A percentile compares a stretch with the other conserved stretches of the same genome.
Conservation (phyloP, 306 rosid genomes). For the Chamaecrista fasciculata region DNA sequence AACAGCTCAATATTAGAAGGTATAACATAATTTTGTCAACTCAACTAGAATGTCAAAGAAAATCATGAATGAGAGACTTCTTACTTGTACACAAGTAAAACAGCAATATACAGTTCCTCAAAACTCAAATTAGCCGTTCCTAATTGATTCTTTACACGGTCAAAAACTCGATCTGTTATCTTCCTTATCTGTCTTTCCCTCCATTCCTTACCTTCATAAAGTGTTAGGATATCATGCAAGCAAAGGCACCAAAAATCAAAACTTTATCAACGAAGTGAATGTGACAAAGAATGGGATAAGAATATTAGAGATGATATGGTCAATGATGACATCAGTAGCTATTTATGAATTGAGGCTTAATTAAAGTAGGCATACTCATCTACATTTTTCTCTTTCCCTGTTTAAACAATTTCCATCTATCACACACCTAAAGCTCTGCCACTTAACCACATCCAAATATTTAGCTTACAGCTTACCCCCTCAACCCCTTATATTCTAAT, state of each 20-base stretch:
- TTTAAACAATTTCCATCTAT: no score
- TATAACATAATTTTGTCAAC: conserved; percentile 7
- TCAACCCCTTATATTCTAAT: no score
- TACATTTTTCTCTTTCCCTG: no score
- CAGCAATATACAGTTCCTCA: conserved; percentile 81
- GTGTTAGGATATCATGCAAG: not conserved
- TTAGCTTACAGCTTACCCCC: no score
- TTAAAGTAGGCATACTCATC: not conserved
- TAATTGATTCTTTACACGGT: conserved; percentile 32
- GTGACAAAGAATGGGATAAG: not conserved
- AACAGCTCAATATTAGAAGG: conserved; percentile 12
- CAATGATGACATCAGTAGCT: not conserved
- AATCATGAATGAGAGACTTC: conserved; percentile 23
- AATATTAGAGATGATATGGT: not conserved
- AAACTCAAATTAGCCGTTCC: conserved; percentile 45
- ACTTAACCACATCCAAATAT: no score
- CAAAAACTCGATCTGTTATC: conserved; percentile 62
- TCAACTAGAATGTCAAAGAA: not conserved
- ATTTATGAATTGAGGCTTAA: not conserved
- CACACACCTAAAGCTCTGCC: no score
- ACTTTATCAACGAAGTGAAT: not conserved
- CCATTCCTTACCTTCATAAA: conserved; percentile 71
- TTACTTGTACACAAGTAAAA: conserved; percentile 86
- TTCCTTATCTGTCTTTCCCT: conserved; percentile 51
- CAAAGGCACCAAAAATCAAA: not conserved